phyloP scores from a whole-genome alignment of 768 basidiomycete genomes.

The Pisolithus orientalis region DNA sequence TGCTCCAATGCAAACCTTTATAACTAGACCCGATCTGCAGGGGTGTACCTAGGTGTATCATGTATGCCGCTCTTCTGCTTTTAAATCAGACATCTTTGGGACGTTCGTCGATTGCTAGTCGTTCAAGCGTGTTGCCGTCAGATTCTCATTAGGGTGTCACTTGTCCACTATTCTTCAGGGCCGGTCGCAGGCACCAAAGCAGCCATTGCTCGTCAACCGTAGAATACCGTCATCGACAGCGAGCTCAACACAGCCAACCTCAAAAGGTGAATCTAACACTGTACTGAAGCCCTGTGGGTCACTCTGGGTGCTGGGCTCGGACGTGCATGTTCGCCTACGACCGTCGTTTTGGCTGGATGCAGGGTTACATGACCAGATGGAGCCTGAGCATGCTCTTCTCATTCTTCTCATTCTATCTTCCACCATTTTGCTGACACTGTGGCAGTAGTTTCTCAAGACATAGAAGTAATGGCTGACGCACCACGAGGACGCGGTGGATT shows the following conservation, averaged over 20 bases:
- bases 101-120: no score
- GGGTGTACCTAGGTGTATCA: no score
- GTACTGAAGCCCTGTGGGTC: neutral
- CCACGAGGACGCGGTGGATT: conserved; percentile 90
- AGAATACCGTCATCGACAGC: conserved; percentile 8
- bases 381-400: conserved; percentile 5
- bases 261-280: conserved; percentile 32
- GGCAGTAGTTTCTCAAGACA: conserved; percentile 18
- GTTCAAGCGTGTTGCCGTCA: no score
- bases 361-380: conserved; percentile 35
- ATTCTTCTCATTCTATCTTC: neutral
- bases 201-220: conserved; percentile 1
- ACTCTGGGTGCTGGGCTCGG: conserved; percentile 1
- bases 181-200: conserved; percentile 10
- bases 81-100: no score
- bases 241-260: conserved; percentile 19
- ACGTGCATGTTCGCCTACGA: neutral
- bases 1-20: no score
- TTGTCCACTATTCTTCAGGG: conserved; percentile 23
- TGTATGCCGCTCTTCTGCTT: no score
- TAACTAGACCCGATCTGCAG: no score
- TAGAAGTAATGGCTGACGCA: conserved; percentile 73
- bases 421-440: conserved; percentile 17
- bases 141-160: conserved; percentile 7
- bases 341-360: conserved; percentile 42